Evolutionary conservation across 2,329 filamentous ascomycete genomes (phyloP), one percentile per base, ranked within the genome.

Genomic region (Talaromyces sp.): DNA sequence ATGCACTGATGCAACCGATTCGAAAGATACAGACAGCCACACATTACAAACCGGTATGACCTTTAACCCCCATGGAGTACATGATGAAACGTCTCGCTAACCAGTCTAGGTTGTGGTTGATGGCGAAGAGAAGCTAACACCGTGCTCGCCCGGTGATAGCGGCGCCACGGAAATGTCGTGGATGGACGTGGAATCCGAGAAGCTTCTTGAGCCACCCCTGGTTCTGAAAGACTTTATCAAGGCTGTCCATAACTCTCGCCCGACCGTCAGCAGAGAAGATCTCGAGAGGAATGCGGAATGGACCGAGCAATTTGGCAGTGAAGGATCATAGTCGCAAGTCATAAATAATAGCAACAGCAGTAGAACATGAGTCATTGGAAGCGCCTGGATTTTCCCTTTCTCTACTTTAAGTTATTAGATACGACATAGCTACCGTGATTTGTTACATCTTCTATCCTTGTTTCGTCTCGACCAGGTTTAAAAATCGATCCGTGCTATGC

Each of bases 1-100:
- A 95, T 72, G 94, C 94, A 0, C 80, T 99, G 43, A 99, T 99
- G 94, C 92, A 97, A 71, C 95, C 94, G 1, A 90, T 99, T 63
- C 85, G 94, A 63, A 95, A 97, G 77, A 97, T 99, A 67, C 88
- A 97, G 74, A 96, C 92, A 64, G 93, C 94, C 19, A 99, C 94
- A 57, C 94, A 99, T 79, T 99, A 97, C 78, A 97, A 97, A 76
- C 88, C 90, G 80, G 93, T 93, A 80, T 56, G 72, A 1, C 35
- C 12, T 50, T 29, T 35, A 12, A 35, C 32, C 32, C 32, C 32
- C 32, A 35, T 35, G 32, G 32, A 35, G 32, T 35, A 35, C 17
- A 35, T 35, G 24, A 10, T 24, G 43, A 46, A 29, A 35, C 26
- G 14, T 2, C 27, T 59, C 3, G 51, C 31, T 46, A 57, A 66